Evolutionary conservation across 208 protist genomes (phyloP).

Genomic region (Perkinsela sp.): DNA sequence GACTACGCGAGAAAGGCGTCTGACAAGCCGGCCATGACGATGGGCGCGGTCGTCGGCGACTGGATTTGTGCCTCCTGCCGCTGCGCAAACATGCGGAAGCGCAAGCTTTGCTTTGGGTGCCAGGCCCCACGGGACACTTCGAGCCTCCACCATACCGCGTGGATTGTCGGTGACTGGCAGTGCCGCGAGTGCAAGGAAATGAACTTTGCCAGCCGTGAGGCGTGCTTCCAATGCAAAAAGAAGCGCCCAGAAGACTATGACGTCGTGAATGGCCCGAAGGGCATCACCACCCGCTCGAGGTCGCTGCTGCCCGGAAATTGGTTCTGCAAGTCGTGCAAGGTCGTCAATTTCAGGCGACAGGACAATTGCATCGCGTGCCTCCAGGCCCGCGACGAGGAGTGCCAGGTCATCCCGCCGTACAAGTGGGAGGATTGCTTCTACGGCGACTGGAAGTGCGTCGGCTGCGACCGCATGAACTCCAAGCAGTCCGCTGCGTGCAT

Average conservation of each 20-base stretch:
- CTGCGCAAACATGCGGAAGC: not conserved
- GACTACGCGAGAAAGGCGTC: not conserved
- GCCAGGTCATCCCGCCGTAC: not conserved
- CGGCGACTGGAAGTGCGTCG: not conserved
- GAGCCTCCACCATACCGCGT: not conserved
- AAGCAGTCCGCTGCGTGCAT: not conserved
- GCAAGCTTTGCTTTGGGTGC: not conserved
- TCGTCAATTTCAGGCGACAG: not conserved
- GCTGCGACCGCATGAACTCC: not conserved
- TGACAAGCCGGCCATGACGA: not conserved
- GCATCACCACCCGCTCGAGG: not conserved
- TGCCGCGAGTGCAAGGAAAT: constrained; percentile 1
- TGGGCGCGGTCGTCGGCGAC: not conserved
- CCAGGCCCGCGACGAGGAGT: not conserved
- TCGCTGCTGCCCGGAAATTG: not conserved
- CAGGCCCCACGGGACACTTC: not conserved
- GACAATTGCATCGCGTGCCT: not conserved
- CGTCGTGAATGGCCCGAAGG: not conserved
- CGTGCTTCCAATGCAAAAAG: constrained; percentile 2
- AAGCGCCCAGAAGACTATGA: not conserved
- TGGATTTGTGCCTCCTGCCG: not conserved
- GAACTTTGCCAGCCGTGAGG: constrained; percentile 2
- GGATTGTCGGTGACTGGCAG: constrained; percentile 3
- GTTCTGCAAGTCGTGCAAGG: not conserved
- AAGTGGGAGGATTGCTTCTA: constrained; percentile 1